Base-by-base conservation (phyloP, 1,284 basidiomycete species). In the Limonomyces culmigenus region DNA sequence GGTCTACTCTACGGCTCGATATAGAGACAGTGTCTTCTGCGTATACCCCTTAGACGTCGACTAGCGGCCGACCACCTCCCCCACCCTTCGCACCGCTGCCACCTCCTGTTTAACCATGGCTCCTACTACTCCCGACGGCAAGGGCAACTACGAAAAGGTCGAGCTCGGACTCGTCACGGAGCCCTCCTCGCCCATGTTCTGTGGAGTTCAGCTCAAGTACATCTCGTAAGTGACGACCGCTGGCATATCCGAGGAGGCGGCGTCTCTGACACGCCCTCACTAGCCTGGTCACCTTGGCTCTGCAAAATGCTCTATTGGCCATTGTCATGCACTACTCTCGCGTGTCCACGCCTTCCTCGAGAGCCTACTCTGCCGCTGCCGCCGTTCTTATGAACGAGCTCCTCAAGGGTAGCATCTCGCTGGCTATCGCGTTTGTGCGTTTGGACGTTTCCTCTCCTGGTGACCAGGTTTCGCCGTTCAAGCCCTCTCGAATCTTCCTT, bases 301-400 rank as follows among this genome's bases (percentile, higher is more conserved):
- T 93, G 37, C 91, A 97, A 62, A 97, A 96, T 59, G 87, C 86
- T 12, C 62, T 76, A 39, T 56, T 95, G 41, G 81, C 87, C 30
- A 74, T 95, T 51, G 80, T 95, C 53, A 89, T 95, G 84, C 86
- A 92, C 62, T 88, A 91, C 57, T 92, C 88, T 32, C 79, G 88
- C 43, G 83, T 91, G 38, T 78, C 79, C 5, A 74, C 76, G 10
- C 67, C 84, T 3, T 73, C 81, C 0, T 74, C 76, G 40, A 65
- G 68, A 38, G 63, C 75, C 3, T 97, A 96, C 59, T 91, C 86
- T 30, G 84, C 89, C 19, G 86, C 87, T 12, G 75, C 87, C 5
- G 91, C 91, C 30, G 92, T 96, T 14, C 70, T 96, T 19, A 69
- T 93, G 56, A 91, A 85, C 56, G 91, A 97, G 59, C 68, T 96